Evolutionary conservation across 371 early-diverging fungal species (phyloP).

Genomic region (Batrachochytrium dendrobatidis): DNA sequence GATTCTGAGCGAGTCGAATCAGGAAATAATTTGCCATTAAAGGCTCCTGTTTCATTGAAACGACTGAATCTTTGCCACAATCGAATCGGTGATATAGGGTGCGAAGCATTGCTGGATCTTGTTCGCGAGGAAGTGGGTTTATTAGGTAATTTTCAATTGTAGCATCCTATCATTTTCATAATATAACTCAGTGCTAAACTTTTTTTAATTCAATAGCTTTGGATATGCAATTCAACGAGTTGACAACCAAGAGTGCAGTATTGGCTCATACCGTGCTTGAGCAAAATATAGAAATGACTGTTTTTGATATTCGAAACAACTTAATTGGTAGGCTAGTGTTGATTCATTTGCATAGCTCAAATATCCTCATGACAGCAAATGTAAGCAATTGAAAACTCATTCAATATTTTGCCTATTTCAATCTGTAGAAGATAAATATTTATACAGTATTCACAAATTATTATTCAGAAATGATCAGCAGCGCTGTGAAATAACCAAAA

Average conservation of each 20-base stretch:
- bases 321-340: background rate
- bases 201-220: background rate
- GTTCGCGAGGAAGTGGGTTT: constrained; percentile 11
- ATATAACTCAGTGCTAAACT: too few species aligned
- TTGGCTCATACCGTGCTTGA: background rate
- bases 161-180: too few species aligned
- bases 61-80: constrained; percentile 11
- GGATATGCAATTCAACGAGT: background rate
- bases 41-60: constrained; percentile 7
- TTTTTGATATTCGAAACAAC: constrained; percentile 14
- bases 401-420: too few species aligned
- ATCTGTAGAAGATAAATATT: too few species aligned
- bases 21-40: background rate
- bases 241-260: background rate
- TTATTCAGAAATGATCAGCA: too few species aligned
- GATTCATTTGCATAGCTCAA: too few species aligned
- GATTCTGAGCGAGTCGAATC: background rate
- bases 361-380: too few species aligned
- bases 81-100: constrained; percentile 8
- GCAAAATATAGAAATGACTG: constrained; percentile 1
- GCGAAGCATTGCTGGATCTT: constrained; percentile 7
- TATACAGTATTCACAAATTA: too few species aligned
- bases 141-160: constrained; percentile 1
- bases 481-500: too few species aligned
- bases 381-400: too few species aligned